Evolutionary conservation across 345 rosid genomes (phyloP), one percentile per base, ranked within the genome.

Genomic region (Eucalyptus fibrosa): DNA sequence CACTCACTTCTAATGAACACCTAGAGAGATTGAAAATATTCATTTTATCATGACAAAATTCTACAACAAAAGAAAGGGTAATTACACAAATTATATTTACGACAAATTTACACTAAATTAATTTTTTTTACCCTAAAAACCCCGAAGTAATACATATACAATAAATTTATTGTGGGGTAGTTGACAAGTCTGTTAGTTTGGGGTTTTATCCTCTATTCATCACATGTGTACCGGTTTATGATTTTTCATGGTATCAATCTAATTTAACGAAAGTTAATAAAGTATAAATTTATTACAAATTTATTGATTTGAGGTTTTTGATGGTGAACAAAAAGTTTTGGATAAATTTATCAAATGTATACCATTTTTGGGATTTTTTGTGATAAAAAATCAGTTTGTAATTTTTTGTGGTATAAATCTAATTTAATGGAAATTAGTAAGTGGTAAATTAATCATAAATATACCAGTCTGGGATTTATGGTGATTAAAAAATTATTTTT

Each of bases 241-340:
- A 53, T 53, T 53, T 53, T 53, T 19, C 0, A 0, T 19, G 0
- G 4, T 53, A 53, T 53, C 7, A 19, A 19, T 19, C 1, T 53
- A 53, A 53, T 53, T 53, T 53, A 53, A 19, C 0, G 0, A 4
- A 56, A 56, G 9, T 56, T 56, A 56, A 56, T 56, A 8, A 0
- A 8, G 3, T 0, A 0, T 23, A 56, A 56, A 56, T 0, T 21
- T 56, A 0, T 56, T 0, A 24, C 1, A 23, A 56, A 10, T 56
- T 0, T 24, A 56, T 26, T 0, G 0, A 0, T 56, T 24, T 56
- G 1, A 9, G 6, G 0, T 24, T 56, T 56, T 10, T 56, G 6
- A 24, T 24, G 1, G 13, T 56, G 7, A 56, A 53, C 11, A 53
- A 53, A 21, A 7, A 53, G 0, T 3, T 53, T 19, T 53, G 1